Conservation (phyloP, 352 stramenopile genomes). For the Pythium aphanidermatum region DNA sequence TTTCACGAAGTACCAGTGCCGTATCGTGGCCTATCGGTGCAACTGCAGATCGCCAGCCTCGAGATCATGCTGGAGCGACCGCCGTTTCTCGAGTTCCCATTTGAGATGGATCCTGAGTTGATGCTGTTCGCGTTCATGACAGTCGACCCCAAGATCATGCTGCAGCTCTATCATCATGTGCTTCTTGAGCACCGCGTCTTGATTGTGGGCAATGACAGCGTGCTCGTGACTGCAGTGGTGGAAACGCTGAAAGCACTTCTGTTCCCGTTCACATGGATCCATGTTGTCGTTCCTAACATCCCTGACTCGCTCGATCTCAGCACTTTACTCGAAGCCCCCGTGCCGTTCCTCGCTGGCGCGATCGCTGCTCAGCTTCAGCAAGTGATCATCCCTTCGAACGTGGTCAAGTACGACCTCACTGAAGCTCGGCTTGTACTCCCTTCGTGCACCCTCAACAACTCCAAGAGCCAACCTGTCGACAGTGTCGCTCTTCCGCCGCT, state of each 20-base stretch:
- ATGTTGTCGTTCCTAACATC: constrained; percentile 48
- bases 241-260: constrained; percentile 37
- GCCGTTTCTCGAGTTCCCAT: constrained; percentile 32
- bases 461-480: constrained; percentile 7
- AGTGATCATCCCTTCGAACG: constrained; percentile 26
- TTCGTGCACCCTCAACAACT: constrained; percentile 1
- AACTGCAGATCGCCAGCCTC: constrained; percentile 25
- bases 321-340: constrained; percentile 44
- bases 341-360: constrained; percentile 44
- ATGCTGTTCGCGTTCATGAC: constrained; percentile 44
- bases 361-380: constrained; percentile 28
- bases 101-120: constrained; percentile 42
- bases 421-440: constrained; percentile 20
- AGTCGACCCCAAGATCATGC: constrained; percentile 28
- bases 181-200: constrained; percentile 46
- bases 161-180: constrained; percentile 35
- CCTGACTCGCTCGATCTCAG: constrained; percentile 40
- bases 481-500: constrained; percentile 15
- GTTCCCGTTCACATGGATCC: constrained; percentile 44
- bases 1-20: constrained; percentile 46
- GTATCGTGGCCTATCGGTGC: constrained; percentile 28
- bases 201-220: constrained; percentile 31
- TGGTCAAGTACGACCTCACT: constrained; percentile 34
- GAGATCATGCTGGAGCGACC: constrained; percentile 31
- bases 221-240: constrained; percentile 39